These are phyloP conservation scores for Cladosporium sp. DNA, from an alignment of 2,329 filamentous ascomycete species.

Conservation along the genomic window DNA sequence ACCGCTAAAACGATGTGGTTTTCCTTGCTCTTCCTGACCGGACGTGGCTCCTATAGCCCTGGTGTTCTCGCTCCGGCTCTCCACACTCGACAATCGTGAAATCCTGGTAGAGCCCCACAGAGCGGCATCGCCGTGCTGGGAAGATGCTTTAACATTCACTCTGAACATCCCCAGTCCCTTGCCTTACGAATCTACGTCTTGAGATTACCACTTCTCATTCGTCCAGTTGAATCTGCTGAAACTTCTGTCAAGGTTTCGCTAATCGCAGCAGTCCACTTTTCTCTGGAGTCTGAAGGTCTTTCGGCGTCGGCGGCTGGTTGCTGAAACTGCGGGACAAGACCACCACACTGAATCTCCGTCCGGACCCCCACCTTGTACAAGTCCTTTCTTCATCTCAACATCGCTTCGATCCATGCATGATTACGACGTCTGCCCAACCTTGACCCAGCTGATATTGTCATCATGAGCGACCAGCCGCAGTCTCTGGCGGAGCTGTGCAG, in stretches of 20 bases:
- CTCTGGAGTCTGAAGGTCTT: background rate
- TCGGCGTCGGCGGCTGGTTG: background rate
- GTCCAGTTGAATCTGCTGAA: background rate
- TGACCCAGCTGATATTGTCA: background rate
- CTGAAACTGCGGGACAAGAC: background rate
- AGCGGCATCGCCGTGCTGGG: constrained; percentile 9
- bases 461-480: constrained; percentile 20
- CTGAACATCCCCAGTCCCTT: background rate
- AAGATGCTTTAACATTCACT: constrained; percentile 10
- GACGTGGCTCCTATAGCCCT: background rate
- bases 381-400: constrained; percentile 17
- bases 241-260: background rate
- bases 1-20: background rate
- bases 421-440: constrained; percentile 11
- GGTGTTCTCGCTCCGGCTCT: constrained; percentile 1
- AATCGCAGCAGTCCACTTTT: constrained; percentile 8
- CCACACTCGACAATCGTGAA: background rate
- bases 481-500: constrained; percentile 46
- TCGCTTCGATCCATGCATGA: constrained; percentile 11
- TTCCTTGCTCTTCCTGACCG: background rate
- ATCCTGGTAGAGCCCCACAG: constrained; percentile 10
- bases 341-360: background rate
- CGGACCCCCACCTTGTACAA: constrained; percentile 10
- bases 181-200: background rate
- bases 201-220: background rate